These are phyloP conservation scores for Claviceps fusiformis DNA, from an alignment of 2,329 filamentous ascomycete species.

Conservation along the genomic window DNA sequence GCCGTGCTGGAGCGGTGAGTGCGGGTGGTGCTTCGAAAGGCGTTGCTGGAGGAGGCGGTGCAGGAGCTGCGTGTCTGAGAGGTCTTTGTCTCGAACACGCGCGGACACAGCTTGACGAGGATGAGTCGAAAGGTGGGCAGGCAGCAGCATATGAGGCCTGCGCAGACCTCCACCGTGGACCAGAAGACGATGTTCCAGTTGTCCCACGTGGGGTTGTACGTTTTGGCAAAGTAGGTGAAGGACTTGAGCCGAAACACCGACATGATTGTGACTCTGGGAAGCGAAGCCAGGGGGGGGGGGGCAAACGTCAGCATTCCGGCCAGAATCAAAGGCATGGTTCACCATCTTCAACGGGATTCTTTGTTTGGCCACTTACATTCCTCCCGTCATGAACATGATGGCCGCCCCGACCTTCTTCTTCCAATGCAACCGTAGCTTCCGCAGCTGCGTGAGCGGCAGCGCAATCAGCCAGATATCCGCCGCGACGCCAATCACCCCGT, in stretches of 20 bases:
- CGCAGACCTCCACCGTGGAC: constrained; percentile 14
- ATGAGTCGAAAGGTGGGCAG: constrained; percentile 14
- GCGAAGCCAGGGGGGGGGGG: not conserved
- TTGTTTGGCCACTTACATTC: constrained; percentile 14
- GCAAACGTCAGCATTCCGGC: not conserved
- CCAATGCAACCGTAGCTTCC: constrained; percentile 17
- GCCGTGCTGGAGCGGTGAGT: not conserved
- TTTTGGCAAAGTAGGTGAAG: constrained; percentile 11
- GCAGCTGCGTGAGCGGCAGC: constrained; percentile 28
- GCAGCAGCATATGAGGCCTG: constrained; percentile 15
- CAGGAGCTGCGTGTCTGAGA: not conserved
- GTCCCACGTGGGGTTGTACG: constrained; percentile 14
- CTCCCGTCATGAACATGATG: constrained; percentile 29
- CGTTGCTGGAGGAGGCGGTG: constrained; percentile 1
- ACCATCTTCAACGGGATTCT: too few species aligned
- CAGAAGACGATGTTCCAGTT: constrained; percentile 11
- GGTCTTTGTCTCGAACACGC: not conserved
- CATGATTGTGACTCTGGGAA: constrained; percentile 12
- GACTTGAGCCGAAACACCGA: constrained; percentile 13
- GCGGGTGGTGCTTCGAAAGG: not conserved
- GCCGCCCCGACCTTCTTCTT: constrained; percentile 19
- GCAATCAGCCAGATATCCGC: constrained; percentile 32
- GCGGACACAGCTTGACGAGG: constrained; percentile 5
- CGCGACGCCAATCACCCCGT: constrained; percentile 30
- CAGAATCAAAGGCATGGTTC: too few species aligned